Evolutionary conservation across 768 basidiomycete species (phyloP), one percentile per base, ranked within the genome.

Genomic region (Trametes maxima): DNA sequence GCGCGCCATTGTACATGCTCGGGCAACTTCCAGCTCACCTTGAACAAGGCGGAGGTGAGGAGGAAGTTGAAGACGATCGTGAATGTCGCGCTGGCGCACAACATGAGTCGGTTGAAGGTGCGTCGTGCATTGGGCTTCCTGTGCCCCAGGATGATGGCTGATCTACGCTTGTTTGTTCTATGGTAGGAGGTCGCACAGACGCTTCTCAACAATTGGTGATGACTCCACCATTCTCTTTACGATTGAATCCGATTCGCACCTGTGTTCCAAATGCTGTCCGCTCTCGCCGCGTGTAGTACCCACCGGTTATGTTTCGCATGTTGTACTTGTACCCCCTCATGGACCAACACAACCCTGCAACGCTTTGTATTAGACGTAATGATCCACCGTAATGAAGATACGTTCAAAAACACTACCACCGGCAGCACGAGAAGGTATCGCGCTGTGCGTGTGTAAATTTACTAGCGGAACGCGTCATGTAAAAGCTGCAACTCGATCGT

Each of bases 1-100:
- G 87, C 92, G 17, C 77, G 85, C 62, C 89, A 88, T 57, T 98
- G 96, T 71, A 80, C 83, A 25, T 98, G 97, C 72, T 97, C 95
- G 17, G 96, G 95, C 13, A 75, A 86, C 1, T 97, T 90, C 73
- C 81, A 85, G 62, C 79, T 90, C 43, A 90, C 87, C 16, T 69
- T 90, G 54, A 88, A 83, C 62, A 90, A 89, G 71, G 81, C 78
- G 39, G 94, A 98, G 53, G 77, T 83, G 60, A 83, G 84, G 66
- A 78, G 89, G 51, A 88, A 83, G 73, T 69, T 98, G 66, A 80
- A 86, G 63, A 95, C 94, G 42, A 86, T 95, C 60, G 85, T 91
- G 44, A 95, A 93, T 70, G 87, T 94, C 22, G 88, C 91, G 2
- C 83, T 84, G 28, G 85, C 87, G 46, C 89, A 94, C 70, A 86